phyloP scores from a whole-genome alignment of 305 asterid species.

The Fraxinus floribunda region DNA sequence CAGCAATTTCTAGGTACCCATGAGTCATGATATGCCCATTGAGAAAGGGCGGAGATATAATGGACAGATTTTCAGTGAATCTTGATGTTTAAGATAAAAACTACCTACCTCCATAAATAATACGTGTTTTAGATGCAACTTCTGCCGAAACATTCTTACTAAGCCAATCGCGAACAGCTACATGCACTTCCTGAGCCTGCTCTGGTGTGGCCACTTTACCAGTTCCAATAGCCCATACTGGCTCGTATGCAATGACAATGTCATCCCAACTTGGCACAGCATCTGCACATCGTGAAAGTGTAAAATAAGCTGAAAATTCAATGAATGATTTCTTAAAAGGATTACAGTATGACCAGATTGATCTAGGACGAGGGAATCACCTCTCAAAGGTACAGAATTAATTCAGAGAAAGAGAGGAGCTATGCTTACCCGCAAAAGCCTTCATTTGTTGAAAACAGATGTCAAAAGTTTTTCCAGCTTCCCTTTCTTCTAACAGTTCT shows the following conservation, averaged over 20 bases:
- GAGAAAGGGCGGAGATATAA: neutral
- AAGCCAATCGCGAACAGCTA: constrained; percentile 89
- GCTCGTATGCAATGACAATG: constrained; percentile 82
- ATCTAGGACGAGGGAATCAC: neutral
- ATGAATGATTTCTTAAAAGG: neutral
- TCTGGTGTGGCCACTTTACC: constrained; percentile 94
- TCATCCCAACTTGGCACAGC: constrained; percentile 87
- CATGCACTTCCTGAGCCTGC: constrained; percentile 96
- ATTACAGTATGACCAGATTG: neutral
- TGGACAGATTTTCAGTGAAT: neutral
- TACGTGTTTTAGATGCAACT: constrained; percentile 83
- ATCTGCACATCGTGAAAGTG: constrained; percentile 46
- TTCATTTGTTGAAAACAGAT: constrained; percentile 78
- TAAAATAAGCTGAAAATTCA: constrained; percentile 2
- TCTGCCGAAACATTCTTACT: constrained; percentile 76
- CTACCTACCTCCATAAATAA: constrained; percentile 79
- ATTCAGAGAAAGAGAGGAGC: neutral
- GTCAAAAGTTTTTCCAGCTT: constrained; percentile 87
- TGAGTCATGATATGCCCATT: neutral
- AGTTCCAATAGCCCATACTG: constrained; percentile 97
- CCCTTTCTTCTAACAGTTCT: constrained; percentile 84
- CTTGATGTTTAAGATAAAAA: neutral
- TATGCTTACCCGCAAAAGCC: constrained; percentile 72
- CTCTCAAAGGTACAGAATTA: neutral
- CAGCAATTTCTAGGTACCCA: neutral